These are phyloP conservation scores for Sutorius eximius DNA, from an alignment of 1,284 basidiomycete genomes.

Conservation along the genomic window DNA sequence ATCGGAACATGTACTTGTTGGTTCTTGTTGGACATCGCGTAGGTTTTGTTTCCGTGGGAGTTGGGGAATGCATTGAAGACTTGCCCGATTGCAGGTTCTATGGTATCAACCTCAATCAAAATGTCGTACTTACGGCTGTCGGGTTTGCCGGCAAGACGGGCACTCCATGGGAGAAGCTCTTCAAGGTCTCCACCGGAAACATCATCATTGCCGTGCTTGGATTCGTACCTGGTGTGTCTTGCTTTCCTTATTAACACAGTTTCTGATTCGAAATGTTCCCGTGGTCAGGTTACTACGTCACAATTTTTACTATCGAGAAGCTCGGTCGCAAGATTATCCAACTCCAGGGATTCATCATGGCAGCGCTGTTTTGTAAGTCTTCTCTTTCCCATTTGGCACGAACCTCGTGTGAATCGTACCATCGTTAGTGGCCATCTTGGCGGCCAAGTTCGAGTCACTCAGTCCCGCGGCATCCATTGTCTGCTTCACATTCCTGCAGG, in stretches of 20 bases:
- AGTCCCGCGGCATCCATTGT: conserved; percentile 67
- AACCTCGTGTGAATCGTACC: neutral
- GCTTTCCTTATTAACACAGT: neutral
- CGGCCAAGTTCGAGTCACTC: conserved; percentile 64
- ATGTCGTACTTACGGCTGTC: conserved; percentile 68
- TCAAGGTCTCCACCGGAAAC: conserved; percentile 64
- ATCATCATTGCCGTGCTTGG: conserved; percentile 71
- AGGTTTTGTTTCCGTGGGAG: conserved; percentile 14
- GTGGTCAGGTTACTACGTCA: conserved; percentile 62
- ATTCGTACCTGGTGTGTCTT: conserved; percentile 62
- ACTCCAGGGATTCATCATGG: conserved; percentile 73
- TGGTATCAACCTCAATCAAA: conserved; percentile 79
- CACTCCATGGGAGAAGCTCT: conserved; percentile 60
- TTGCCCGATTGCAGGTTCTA: conserved; percentile 50
- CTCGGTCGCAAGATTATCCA: conserved; percentile 76
- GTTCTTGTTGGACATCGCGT: conserved; percentile 59
- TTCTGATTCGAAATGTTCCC: conserved; percentile 4
- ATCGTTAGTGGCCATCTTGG: conserved; percentile 54
- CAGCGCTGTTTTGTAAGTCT: conserved; percentile 65
- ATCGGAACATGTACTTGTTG: conserved; percentile 54
- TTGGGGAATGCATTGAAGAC: neutral
- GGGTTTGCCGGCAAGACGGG: conserved; percentile 60
- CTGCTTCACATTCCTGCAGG: conserved; percentile 64
- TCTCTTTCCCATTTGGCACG: neutral
- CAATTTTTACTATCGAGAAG: conserved; percentile 68